Conservation (phyloP, 805 yeast species). For the Yamadazyma nakazawae region DNA sequence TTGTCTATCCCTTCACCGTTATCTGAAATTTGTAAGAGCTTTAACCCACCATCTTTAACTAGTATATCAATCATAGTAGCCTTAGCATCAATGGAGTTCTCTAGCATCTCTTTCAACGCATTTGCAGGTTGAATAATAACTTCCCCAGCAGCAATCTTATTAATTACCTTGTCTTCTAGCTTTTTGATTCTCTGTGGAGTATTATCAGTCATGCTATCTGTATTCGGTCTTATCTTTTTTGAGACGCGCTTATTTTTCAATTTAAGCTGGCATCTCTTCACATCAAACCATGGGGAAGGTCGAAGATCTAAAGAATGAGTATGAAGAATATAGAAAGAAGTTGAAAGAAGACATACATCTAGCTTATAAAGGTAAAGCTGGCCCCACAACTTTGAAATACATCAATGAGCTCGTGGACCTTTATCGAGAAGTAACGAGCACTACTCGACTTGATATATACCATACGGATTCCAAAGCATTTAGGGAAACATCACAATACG, state of each 20-base stretch:
- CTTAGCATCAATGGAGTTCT: slow-evolving; percentile 87
- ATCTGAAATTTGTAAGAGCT: slow-evolving; percentile 81
- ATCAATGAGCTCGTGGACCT: slow-evolving; percentile 12
- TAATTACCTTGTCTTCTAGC: slow-evolving; percentile 71
- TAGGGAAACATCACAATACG: slow-evolving; percentile 55
- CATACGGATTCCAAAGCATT: slow-evolving; percentile 62
- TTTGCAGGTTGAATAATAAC: slow-evolving; percentile 91
- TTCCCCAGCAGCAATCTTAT: slow-evolving; percentile 96
- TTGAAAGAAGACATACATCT: slow-evolving; percentile 9
- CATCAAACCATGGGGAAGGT: neutral
- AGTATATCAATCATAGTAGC: slow-evolving; percentile 71
- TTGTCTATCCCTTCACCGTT: slow-evolving; percentile 80
- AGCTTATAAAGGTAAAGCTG: slow-evolving; percentile 14
- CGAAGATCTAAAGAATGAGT: neutral
- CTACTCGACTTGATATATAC: slow-evolving; percentile 15
- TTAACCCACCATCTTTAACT: slow-evolving; percentile 90
- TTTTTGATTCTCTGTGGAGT: slow-evolving; percentile 14
- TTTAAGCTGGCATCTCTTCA: neutral
- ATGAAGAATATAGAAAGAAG: slow-evolving; percentile 8
- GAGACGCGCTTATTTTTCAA: neutral
- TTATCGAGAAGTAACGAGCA: slow-evolving; percentile 2
- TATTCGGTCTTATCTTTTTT: neutral
- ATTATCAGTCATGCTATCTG: neutral
- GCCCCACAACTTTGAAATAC: slow-evolving; percentile 7
- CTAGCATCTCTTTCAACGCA: slow-evolving; percentile 89